Conservation (phyloP, 192 early-diverging fungal species). For the Podila verticillata region DNA sequence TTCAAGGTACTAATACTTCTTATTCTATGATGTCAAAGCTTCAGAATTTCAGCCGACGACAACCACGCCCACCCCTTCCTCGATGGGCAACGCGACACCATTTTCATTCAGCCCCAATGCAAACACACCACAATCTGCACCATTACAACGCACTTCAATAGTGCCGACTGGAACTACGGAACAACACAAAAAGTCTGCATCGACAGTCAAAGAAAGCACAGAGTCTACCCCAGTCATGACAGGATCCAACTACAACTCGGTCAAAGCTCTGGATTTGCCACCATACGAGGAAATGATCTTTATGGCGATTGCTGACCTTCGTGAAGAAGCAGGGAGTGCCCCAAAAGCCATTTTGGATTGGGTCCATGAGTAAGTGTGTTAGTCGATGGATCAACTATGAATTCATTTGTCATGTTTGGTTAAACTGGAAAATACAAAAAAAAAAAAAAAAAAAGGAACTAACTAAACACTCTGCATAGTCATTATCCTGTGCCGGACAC, state of each 20-base stretch:
- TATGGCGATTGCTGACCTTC: constrained; percentile 53
- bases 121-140: neutral
- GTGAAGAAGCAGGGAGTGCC: constrained; percentile 49
- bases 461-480: constrained; percentile 12
- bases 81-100: neutral
- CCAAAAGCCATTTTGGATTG: constrained; percentile 58
- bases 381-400: neutral
- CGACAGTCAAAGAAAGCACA: too few relatives aligned
- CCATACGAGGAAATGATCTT: constrained; percentile 65
- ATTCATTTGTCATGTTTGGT: neutral
- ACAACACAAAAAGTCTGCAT: too few relatives aligned
- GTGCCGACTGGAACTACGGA: neutral
- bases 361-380: constrained; percentile 52
- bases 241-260: constrained; percentile 8
- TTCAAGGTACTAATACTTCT: too few relatives aligned
- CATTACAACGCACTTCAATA: neutral
- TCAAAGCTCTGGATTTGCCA: constrained; percentile 50
- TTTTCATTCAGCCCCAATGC: too few relatives aligned
- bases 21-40: neutral
- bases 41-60: constrained; percentile 8
- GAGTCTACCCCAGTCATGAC: neutral
- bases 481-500: constrained; percentile 56
- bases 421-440: too few relatives aligned
- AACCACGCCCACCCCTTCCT: neutral
- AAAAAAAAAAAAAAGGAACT: too few relatives aligned